Evolutionary conservation across 441 rosid genomes (phyloP).

Genomic region (Bruguiera hainesii): DNA sequence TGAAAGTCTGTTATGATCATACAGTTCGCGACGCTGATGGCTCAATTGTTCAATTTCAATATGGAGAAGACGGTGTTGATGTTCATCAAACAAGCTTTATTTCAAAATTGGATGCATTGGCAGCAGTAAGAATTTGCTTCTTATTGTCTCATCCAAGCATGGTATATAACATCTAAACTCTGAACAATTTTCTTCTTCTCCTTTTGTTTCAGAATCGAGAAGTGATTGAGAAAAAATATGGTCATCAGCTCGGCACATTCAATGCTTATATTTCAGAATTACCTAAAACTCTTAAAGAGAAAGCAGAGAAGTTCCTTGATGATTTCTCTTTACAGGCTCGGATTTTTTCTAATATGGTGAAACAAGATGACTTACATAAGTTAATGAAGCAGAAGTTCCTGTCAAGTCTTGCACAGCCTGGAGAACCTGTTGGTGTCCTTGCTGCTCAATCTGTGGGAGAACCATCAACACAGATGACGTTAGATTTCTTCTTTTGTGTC

Average conservation of each 20-base stretch:
- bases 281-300: slow-evolving; percentile 64
- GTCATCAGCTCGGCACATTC: slow-evolving; percentile 39
- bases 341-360: slow-evolving; percentile 35
- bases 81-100: slow-evolving; percentile 89
- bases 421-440: slow-evolving; percentile 98
- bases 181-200: slow-evolving; percentile 14
- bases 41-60: slow-evolving; percentile 83
- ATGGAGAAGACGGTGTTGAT: slow-evolving; percentile 99
- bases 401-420: slow-evolving; percentile 95
- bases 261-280: slow-evolving; percentile 53
- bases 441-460: slow-evolving; percentile 99
- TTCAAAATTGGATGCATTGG: slow-evolving; percentile 64
- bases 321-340: slow-evolving; percentile 41
- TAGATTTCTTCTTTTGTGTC: slow-evolving; percentile 32
- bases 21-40: slow-evolving; percentile 99
- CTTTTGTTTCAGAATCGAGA: slow-evolving; percentile 67
- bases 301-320: slow-evolving; percentile 61
- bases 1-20: slow-evolving; percentile 85
- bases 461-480: slow-evolving; percentile 99
- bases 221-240: slow-evolving; percentile 44
- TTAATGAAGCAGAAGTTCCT: slow-evolving; percentile 70
- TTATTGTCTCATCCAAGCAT: slow-evolving; percentile 13
- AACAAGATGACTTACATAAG: slow-evolving; percentile 52
- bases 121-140: slow-evolving; percentile 45
- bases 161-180: slow-evolving; percentile 8